phyloP scores from a whole-genome alignment of 371 early-diverging fungal species.

The Mucor sp. region DNA sequence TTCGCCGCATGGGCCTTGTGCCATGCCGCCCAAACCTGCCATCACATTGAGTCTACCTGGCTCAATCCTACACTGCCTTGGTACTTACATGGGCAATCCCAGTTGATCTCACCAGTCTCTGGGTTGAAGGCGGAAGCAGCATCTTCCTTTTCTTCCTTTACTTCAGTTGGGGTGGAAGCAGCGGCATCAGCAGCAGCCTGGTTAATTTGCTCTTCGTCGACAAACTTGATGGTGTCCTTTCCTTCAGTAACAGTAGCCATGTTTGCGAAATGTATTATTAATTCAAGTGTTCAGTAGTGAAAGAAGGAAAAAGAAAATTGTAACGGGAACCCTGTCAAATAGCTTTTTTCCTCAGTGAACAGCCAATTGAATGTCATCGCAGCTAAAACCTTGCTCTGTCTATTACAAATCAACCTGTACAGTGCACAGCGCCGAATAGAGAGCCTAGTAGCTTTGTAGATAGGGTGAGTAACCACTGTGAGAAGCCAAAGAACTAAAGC shows the following conservation, averaged over 20 bases:
- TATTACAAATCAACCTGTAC: too few species aligned
- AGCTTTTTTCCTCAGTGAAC: neutral
- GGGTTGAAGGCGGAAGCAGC: conserved; percentile 62
- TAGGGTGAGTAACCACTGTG: too few species aligned
- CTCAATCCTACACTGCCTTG: neutral
- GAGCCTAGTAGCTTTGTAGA: too few species aligned
- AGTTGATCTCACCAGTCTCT: conserved; percentile 96
- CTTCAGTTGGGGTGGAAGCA: conserved; percentile 10
- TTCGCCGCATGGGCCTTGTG: conserved; percentile 95
- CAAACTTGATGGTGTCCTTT: conserved; percentile 59
- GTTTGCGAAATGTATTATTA: neutral
- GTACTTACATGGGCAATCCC: conserved; percentile 95
- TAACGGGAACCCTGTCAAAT: conserved; percentile 1
- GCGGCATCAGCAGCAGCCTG: conserved; percentile 17
- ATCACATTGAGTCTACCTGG: neutral
- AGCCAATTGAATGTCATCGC: neutral
- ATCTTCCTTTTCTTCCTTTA: conserved; percentile 21
- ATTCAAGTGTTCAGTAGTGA: neutral
- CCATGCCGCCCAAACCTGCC: conserved; percentile 86
- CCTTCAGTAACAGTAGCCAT: conserved; percentile 37
- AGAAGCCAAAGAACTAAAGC: too few species aligned
- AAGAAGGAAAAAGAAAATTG: conserved; percentile 5
- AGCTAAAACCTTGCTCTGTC: neutral
- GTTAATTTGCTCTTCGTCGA: conserved; percentile 44
- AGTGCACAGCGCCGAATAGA: too few species aligned